Conservation (phyloP, 768 basidiomycete species). For the Lepiota brunneoincarnata region DNA sequence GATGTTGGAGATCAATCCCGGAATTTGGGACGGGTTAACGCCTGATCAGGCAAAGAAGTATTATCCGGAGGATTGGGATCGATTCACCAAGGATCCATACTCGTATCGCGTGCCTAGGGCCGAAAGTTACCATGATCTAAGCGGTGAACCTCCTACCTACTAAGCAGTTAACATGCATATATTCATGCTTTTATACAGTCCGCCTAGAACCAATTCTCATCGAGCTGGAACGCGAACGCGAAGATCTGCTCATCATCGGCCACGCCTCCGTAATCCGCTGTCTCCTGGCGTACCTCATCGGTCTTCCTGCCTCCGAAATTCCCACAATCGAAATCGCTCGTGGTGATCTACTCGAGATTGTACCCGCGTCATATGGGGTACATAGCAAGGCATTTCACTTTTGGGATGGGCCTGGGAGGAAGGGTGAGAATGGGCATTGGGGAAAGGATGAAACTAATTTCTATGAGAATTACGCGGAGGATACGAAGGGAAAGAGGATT, state of each 20-base stretch:
- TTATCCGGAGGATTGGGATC: slow-evolving; percentile 93
- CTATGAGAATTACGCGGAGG: slow-evolving; percentile 87
- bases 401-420: slow-evolving; percentile 84
- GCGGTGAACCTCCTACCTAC: slow-evolving; percentile 44
- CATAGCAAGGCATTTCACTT: slow-evolving; percentile 89
- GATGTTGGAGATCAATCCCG: slow-evolving; percentile 98
- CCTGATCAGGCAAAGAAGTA: slow-evolving; percentile 85
- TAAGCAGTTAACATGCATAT: background rate
- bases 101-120: slow-evolving; percentile 88
- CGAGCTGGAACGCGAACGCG: slow-evolving; percentile 91
- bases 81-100: slow-evolving; percentile 92
- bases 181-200: slow-evolving; percentile 44
- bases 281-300: slow-evolving; percentile 89
- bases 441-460: slow-evolving; percentile 72
- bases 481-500: slow-evolving; percentile 61
- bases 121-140: slow-evolving; percentile 96
- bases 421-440: slow-evolving; percentile 30
- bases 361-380: slow-evolving; percentile 87
- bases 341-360: slow-evolving; percentile 93
- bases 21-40: slow-evolving; percentile 94
- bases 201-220: slow-evolving; percentile 91
- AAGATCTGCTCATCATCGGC: slow-evolving; percentile 94
- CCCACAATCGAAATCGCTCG: slow-evolving; percentile 97
- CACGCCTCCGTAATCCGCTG: slow-evolving; percentile 98
- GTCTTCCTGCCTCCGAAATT: slow-evolving; percentile 92